Percentiles rank a stretch among this genome's conserved stretches.
Evolutionary conservation across 2,329 filamentous ascomycete genomes (phyloP).

Genomic region (Fusarium stilboides): DNA sequence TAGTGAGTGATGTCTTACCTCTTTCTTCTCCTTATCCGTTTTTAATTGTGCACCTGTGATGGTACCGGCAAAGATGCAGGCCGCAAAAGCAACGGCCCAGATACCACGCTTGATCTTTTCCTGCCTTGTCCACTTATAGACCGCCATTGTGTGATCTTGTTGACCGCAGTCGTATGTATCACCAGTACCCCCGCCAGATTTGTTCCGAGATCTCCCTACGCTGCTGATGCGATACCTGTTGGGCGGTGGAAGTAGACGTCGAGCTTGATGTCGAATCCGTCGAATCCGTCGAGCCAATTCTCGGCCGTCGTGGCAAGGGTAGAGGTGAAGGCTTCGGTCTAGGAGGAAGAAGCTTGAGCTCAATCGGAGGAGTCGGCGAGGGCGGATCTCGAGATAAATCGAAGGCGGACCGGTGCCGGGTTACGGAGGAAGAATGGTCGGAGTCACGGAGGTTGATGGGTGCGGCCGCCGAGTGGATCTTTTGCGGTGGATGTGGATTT

Average conservation of each 20-base stretch:
- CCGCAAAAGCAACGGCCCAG: constrained; percentile 62
- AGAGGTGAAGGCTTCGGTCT: neutral
- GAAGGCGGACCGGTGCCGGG: constrained; percentile 35
- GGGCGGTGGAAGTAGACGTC: constrained; percentile 6
- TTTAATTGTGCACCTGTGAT: constrained; percentile 67
- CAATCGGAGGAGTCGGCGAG: constrained; percentile 20
- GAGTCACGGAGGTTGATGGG: constrained; percentile 21
- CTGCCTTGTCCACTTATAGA: constrained; percentile 49
- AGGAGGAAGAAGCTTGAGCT: constrained; percentile 19
- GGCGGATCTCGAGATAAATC: constrained; percentile 21
- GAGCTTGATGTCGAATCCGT: constrained; percentile 9
- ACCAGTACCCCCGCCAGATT: constrained; percentile 51
- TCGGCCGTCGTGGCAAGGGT: neutral
- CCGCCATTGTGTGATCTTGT: constrained; percentile 30
- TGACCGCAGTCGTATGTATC: constrained; percentile 4
- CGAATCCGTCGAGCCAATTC: neutral
- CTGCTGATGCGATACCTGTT: constrained; percentile 38
- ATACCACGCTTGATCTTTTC: constrained; percentile 55
- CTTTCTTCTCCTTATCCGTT: constrained; percentile 62
- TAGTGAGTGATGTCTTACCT: constrained; percentile 51
- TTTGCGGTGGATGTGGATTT: constrained; percentile 14
- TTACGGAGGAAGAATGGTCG: constrained; percentile 32
- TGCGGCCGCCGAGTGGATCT: constrained; percentile 30
- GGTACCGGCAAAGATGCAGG: constrained; percentile 63
- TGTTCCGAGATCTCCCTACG: constrained; percentile 44